Base-by-base conservation (phyloP, 176 grass and related monocot species). In the Juncus inflexus region DNA sequence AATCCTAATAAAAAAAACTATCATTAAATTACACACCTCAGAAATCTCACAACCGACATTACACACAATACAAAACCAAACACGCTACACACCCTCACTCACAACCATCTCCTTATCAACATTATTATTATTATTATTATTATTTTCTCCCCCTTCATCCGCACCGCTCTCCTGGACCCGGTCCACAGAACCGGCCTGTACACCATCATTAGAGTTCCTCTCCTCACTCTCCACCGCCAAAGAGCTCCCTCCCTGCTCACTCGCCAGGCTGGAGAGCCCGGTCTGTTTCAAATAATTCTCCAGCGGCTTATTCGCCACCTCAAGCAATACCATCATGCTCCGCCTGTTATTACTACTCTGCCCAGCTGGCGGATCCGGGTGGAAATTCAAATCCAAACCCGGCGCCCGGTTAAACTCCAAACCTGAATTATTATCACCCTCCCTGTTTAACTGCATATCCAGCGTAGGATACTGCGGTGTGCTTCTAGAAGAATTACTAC, bases 221-320 rank as follows among this genome's bases (percentile, higher is more conserved):
- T 85, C 95, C 37, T 92, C 86, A 0, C 83, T 90, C 69, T 94
- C 85, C 62, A 74, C 68, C 0, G 63, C 16, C 47, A 65, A 77
- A 1, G 89, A 79, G 65, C 83, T 99, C 39, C 75, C 89, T 65
- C 91, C 68, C 10, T 4, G 78, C 65, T 99, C 94, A 5, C 80
- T 56, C 43, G 43, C 65, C 62, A 92, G 60, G 73, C 83, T 87
- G 6, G 76, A 54, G 2, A 92, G 54, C 42, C 95, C 83, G 36
- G 84, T 99, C 80, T 86, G 83, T 74, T 94, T 94, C 67, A 99
- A 83, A 83, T 99, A 99, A 47, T 62, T 90, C 62, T 94, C 95
- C 37, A 99, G 56, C 36, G 95, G 89, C 0, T 78, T 74, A 58
- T 64, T 82, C 9, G 95, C 89, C 7, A 90, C 89, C 84, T 92